Conservation (phyloP, 257 asterid species). For the Salvia hispanica region DNA sequence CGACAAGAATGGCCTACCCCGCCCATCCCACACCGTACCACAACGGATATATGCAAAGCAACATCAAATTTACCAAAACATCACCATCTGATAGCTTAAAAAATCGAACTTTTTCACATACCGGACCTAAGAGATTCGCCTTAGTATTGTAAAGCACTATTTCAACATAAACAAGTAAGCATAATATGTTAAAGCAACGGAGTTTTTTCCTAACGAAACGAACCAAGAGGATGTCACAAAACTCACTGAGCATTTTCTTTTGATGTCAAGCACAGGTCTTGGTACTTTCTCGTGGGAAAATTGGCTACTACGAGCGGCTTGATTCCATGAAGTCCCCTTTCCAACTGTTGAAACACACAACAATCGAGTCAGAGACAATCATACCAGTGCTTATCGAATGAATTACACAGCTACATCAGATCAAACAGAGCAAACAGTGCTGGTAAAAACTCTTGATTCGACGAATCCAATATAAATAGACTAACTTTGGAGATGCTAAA, state of each 20-base stretch:
- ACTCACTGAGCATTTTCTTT: conserved; percentile 79
- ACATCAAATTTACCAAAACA: neutral
- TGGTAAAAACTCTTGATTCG: no score
- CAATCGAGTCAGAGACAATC: conserved; percentile 25
- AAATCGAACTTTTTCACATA: neutral
- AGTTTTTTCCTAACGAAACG: no score
- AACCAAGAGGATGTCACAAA: neutral
- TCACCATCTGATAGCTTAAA: neutral
- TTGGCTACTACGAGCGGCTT: conserved; percentile 74
- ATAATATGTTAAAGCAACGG: neutral
- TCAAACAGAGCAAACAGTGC: no score
- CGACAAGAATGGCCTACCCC: conserved; percentile 14
- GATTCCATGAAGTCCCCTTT: conserved; percentile 75
- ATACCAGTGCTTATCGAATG: neutral
- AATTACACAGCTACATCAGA: no score
- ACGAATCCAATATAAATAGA: conserved; percentile 6
- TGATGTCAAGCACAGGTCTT: conserved; percentile 58
- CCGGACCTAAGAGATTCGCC: neutral
- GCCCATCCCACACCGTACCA: conserved; percentile 11
- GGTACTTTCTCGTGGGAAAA: conserved; percentile 64
- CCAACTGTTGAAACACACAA: conserved; percentile 54
- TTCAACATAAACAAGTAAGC: neutral
- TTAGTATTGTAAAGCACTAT: neutral
- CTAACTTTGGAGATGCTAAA: conserved; percentile 20
- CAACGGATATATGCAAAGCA: neutral